Base-by-base conservation (phyloP, 2,329 filamentous ascomycete genomes). In the Venturia effusa region DNA sequence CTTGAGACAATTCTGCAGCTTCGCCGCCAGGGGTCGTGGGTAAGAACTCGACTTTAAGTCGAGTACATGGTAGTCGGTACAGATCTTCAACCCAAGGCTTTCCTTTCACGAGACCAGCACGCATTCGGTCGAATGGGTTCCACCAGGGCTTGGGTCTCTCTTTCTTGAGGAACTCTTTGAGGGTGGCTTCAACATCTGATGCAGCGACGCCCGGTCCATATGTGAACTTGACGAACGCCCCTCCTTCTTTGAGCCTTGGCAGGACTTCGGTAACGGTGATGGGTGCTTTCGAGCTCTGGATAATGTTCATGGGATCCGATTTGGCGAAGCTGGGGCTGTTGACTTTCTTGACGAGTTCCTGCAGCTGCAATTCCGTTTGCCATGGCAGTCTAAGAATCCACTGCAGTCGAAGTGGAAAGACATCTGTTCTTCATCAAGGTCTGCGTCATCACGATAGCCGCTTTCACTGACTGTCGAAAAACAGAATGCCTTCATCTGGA, bases 71-170 rank as follows among this genome's bases (percentile, higher is more conserved):
- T 61, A 92, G 86, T 7, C 92, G 84, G 68, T 91, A 89, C 34
- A 99, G 78, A 72, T 99, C 94, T 71, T 97, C 94, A 2, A 97
- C 83, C 94, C 94, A 99, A 0, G 94, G 94, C 27, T 87, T 85
- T 11, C 94, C 94, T 64, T 85, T 81, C 2, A 99, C 94, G 7
- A 92, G 78, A 30, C 86, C 85, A 3, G 86, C 85, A 60, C 84
- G 83, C 64, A 96, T 87, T 17, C 82, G 77, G 27, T 84, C 81
- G 67, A 96, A 87, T 0, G 92, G 92, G 68, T 88, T 95, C 79
- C 94, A 97, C 89, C 92, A 96, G 2, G 93, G 92, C 66, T 86
- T 90, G 43, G 96, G 83, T 0, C 88, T 88, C 19, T 87, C 81
- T 66, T 90, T 80, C 64, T 82, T 78, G 1, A 97, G 79, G 67